Evolutionary conservation across 2,329 filamentous ascomycete genomes (phyloP), one percentile per base, ranked within the genome.

Genomic region (Meredithiella fracta): DNA sequence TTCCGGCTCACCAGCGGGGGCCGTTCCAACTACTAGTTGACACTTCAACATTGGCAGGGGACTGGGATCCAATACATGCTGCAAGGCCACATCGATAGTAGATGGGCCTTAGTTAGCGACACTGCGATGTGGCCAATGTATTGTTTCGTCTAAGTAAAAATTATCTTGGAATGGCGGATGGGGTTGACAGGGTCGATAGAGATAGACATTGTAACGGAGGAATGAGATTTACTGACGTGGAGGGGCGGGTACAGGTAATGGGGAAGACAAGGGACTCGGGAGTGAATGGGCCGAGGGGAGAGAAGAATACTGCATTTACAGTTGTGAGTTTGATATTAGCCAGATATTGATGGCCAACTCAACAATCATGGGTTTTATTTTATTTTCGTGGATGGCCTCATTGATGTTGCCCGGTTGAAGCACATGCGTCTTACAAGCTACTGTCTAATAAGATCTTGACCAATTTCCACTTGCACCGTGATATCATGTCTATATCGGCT

Each of bases 201-300:
- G 8, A n/a, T 25, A 22, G 44, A 23, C 8, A 26, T 26, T 2
- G 44, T 8, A 7, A 25, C 22, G 23, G 44, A 25, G 22, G 44
- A 25, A 25, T 26, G 23, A 22, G 44, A 26, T 49, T 49, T n/a
- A 49, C 44, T 49, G 44, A 49, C 44, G 44, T 49, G 44, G 44
- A 25, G 23, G 23, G 11, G 44, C 44, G 22, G 44, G 23, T 49
- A n/a, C 22, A 49, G 22, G 25, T 49, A 49, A 6, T 49, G 9
- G 40, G 40, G 40, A 6, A 8, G 40, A n/a, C 8, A n/a, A 44
- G 15, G 40, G 17, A 22, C 17, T 44, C 40, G 11, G 44, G 9
- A 22, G 22, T 25, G 17, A 22, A 6, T 25, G 23, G 2, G 44
- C 23, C 9, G 23, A 6, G 23, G 3, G 22, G 20, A 49, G 17